Conservation (phyloP, 495 filamentous ascomycete genomes). For the Neurospora intermedia region DNA sequence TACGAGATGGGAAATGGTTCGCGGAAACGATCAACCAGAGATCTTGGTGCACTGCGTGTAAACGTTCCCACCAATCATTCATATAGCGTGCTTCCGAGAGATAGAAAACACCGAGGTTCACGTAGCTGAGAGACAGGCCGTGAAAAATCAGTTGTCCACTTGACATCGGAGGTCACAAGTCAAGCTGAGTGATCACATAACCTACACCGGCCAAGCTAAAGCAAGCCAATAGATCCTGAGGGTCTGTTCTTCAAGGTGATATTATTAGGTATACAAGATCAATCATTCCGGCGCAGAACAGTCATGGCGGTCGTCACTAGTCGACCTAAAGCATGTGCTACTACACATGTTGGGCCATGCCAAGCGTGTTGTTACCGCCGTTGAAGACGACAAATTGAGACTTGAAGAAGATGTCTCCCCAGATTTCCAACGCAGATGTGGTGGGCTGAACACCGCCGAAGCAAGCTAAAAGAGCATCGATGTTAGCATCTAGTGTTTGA, state of each 20-base stretch:
- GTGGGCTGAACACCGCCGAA: constrained; percentile 64
- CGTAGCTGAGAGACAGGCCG: neutral
- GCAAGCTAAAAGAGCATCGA: constrained; percentile 39
- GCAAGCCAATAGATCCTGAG: neutral
- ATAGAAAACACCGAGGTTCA: neutral
- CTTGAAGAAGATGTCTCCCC: constrained; percentile 73
- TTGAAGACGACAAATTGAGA: constrained; percentile 74
- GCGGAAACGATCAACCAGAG: neutral
- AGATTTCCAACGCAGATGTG: constrained; percentile 51
- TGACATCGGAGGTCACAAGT: neutral
- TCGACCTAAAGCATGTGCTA: neutral
- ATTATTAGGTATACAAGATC: neutral
- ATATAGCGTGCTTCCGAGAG: neutral
- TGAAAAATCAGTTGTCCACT: neutral
- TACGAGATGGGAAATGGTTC: neutral
- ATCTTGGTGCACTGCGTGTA: neutral
- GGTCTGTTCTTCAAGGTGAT: neutral
- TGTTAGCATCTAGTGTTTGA: constrained; percentile 3
- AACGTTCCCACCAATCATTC: neutral
- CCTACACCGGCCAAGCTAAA: neutral
- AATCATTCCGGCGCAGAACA: neutral
- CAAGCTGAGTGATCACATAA: neutral
- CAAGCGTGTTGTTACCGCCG: constrained; percentile 47
- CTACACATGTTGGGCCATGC: constrained; percentile 45
- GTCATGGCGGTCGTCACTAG: neutral